These are phyloP conservation scores for Colletotrichum lentis DNA, from an alignment of 2,329 filamentous ascomycete genomes.

Conservation along the genomic window DNA sequence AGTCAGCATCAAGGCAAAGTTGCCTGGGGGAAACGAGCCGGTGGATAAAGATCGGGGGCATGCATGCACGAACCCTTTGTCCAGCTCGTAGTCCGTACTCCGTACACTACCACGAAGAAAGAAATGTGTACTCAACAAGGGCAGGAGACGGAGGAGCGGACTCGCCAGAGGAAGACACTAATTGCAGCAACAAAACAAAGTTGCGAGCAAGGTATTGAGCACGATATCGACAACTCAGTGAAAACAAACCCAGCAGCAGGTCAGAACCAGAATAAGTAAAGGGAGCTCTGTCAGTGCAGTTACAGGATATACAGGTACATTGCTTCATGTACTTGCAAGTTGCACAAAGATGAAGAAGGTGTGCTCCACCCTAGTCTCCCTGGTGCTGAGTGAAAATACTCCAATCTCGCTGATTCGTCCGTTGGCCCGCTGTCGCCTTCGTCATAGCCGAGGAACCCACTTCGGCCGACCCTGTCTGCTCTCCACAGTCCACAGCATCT, in stretches of 20 bases:
- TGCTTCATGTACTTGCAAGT: neutral
- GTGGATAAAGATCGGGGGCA: no score
- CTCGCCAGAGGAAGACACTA: neutral
- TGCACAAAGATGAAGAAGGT: slow-evolving; percentile 6
- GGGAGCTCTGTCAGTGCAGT: neutral
- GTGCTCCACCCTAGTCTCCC: slow-evolving; percentile 20
- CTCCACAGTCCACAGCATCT: slow-evolving; percentile 28
- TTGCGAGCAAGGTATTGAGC: neutral
- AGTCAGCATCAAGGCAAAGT: neutral
- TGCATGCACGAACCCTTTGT: neutral
- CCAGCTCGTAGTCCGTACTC: no score
- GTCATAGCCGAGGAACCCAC: slow-evolving; percentile 40
- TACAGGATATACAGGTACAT: neutral
- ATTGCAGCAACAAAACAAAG: neutral
- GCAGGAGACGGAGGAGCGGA: neutral
- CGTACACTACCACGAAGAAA: neutral
- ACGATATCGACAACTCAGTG: neutral
- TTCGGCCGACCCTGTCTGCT: slow-evolving; percentile 23
- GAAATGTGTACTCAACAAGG: neutral
- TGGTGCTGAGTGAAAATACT: slow-evolving; percentile 39
- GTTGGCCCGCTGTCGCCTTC: slow-evolving; percentile 38
- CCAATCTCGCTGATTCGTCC: slow-evolving; percentile 35
- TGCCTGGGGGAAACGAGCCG: neutral
- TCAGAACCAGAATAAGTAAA: neutral
- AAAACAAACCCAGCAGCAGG: neutral